Evolutionary conservation across 305 asterid species (phyloP), one percentile per base, ranked within the genome.

Genomic region (Nicotiana rustica): DNA sequence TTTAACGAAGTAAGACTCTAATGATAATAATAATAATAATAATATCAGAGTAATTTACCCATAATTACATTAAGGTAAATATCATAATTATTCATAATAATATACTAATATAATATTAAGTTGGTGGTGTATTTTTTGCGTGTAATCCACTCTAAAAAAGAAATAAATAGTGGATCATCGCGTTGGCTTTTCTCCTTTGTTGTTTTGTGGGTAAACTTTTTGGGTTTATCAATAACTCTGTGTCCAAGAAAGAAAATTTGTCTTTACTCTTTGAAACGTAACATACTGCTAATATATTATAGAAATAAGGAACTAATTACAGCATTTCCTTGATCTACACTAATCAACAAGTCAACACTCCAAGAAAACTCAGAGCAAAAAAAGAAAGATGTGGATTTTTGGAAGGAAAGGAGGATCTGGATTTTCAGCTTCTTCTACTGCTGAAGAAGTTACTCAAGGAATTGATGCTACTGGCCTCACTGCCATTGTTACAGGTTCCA

Each of bases 401-500:
- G 80, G 66, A 21, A 78, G 90, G 78, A 92, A 84, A 67, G 91
- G 91, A 10, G 82, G 89, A 31, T 93, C 97, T 75, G 98, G 97
- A 5, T 94, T 93, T 49, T 91, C 93, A 68, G 83, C 91, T 6
- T 83, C 92, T 12, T 92, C 97, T 2, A 93, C 97, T 0, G 97
- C 98, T 52, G 97, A 91, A 78, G 86, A 90, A 78, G 96, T 94
- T 79, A 94, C 98, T 65, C 52, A 82, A 29, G 97, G 96, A 83
- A 90, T 93, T 29, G 95, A 94, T 55, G 97, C 86, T 81, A 88
- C 93, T 82, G 93, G 90, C 3, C 96, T 93, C 80, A 94, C 97
- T 49, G 97, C 98, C 86, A 89, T 94, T 88, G 97, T 94, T 88
- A 94, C 98, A 82, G 95, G 97, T 93, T 65, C 3, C 31, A 41